Base-by-base conservation (phyloP, 2,329 filamentous ascomycete genomes). In the Fusarium haematococcum region DNA sequence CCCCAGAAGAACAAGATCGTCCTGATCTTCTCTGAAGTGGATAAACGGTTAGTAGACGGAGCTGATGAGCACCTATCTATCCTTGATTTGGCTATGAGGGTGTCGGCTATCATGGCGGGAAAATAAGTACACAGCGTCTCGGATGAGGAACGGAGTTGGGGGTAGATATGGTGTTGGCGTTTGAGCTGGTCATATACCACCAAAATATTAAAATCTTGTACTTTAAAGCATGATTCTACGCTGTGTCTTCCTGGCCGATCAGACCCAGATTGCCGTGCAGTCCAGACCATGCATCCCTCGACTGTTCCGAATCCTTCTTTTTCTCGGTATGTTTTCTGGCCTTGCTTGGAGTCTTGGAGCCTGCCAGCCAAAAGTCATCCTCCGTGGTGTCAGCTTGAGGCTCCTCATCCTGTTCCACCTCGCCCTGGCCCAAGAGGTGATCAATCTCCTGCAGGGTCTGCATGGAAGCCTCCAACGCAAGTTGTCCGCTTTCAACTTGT, bases 21-120 rank as follows among this genome's bases (percentile, higher is more conserved):
- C 57, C 88, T 94, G 71, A 88, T 96, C 5, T 99, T 99, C 80
- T 98, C 95, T 1, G 95, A 98, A 82, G 89, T 96, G 32, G 97
- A 99, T 81, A 98, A 98, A 87, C 90, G 97, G 74, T 84, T 99
- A 56, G 93, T 98, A 7, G 97, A 99, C 82, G 97, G 97, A 10
- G 93, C 95, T 3, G 97, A 99, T 80, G 97, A 99, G 84, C 96
- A 99, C 81, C 86, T 99, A 27, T 95, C 94, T 1, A 93, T 98
- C 68, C 85, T 99, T 35, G 96, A 99, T 82, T 81, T 98, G 74
- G 89, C 93, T 8, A 87, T 98, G 80, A 91, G 94, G 79, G 93
- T 98, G 85, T 94, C 94, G 0, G 90, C 89, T 33, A 91, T 97
- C 67, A 80, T 97, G 81, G 87, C 86, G 48, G 86, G 86, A 48